These are phyloP conservation scores for Xylariaceae sp. DNA, from an alignment of 2,329 filamentous ascomycete species.

Conservation along the genomic window DNA sequence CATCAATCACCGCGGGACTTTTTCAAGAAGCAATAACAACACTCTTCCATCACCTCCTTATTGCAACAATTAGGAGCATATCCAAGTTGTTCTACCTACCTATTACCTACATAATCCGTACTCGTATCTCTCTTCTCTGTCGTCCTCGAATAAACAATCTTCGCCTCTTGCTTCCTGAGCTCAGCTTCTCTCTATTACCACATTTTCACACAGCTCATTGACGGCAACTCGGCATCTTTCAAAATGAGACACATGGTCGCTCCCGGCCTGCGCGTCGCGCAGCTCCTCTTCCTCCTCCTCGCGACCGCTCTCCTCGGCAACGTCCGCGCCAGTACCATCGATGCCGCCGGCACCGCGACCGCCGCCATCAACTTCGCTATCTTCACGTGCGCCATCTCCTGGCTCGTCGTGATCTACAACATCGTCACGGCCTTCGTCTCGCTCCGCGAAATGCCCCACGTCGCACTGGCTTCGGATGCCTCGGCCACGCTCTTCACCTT, in stretches of 20 bases:
- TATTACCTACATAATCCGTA: background rate
- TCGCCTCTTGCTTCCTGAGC: background rate
- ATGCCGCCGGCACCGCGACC: constrained; percentile 38
- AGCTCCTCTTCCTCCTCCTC: constrained; percentile 49
- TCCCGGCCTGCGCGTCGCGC: constrained; percentile 42
- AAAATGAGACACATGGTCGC: constrained; percentile 36
- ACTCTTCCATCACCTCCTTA: background rate
- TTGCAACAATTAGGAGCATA: constrained; percentile 1
- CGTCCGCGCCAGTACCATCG: constrained; percentile 47
- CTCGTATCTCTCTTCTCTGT: background rate
- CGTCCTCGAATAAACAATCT: background rate
- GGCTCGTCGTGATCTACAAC: constrained; percentile 55
- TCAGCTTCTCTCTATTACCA: no score
- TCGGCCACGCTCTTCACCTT: constrained; percentile 63
- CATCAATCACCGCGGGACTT: background rate
- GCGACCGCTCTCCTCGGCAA: constrained; percentile 54
- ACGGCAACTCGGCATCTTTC: background rate
- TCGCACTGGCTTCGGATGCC: constrained; percentile 25
- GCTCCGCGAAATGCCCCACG: constrained; percentile 24
- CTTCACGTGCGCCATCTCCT: constrained; percentile 62
- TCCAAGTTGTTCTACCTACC: background rate
- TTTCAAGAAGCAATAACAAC: background rate
- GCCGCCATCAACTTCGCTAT: constrained; percentile 60
- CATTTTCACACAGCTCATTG: background rate
- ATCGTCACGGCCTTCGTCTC: constrained; percentile 25